Conservation (phyloP, 805 yeast genomes). For the Pichia phayaonensis region DNA sequence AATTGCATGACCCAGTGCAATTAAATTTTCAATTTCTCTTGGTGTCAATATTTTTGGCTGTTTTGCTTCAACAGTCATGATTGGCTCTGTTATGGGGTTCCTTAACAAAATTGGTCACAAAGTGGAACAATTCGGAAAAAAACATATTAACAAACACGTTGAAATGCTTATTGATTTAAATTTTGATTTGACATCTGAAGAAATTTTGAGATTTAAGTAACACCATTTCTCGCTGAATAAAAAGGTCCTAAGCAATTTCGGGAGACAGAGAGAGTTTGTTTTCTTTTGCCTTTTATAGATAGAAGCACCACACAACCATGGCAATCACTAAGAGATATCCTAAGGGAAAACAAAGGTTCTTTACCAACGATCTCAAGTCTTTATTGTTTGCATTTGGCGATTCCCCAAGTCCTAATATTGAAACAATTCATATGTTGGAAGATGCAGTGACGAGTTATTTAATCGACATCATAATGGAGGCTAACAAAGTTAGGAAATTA, state of each 20-base stretch:
- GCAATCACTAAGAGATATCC: constrained; percentile 12
- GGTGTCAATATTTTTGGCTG: constrained; percentile 26
- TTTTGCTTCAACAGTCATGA: neutral
- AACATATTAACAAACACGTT: neutral
- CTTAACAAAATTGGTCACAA: neutral
- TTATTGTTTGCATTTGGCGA: constrained; percentile 70
- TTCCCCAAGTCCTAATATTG: constrained; percentile 55
- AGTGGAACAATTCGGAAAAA: neutral
- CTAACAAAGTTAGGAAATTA: constrained; percentile 42
- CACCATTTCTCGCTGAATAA: neutral
- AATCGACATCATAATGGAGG: constrained; percentile 44
- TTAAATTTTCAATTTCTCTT: constrained; percentile 46
- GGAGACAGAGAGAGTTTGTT: too few relatives aligned
- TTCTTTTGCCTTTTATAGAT: neutral
- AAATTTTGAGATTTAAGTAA: neutral
- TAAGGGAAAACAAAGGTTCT: constrained; percentile 23
- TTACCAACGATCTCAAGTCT: constrained; percentile 41
- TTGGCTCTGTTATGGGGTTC: neutral
- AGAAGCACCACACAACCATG: constrained; percentile 1
- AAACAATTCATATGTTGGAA: constrained; percentile 58
- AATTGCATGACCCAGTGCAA: constrained; percentile 60
- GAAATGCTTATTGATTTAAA: neutral
- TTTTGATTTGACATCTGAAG: too few relatives aligned
- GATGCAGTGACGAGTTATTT: constrained; percentile 60
- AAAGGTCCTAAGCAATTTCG: too few relatives aligned